These are phyloP conservation scores for Aspergillus sp. DNA, from an alignment of 2,329 filamentous ascomycete species.

Conservation along the genomic window DNA sequence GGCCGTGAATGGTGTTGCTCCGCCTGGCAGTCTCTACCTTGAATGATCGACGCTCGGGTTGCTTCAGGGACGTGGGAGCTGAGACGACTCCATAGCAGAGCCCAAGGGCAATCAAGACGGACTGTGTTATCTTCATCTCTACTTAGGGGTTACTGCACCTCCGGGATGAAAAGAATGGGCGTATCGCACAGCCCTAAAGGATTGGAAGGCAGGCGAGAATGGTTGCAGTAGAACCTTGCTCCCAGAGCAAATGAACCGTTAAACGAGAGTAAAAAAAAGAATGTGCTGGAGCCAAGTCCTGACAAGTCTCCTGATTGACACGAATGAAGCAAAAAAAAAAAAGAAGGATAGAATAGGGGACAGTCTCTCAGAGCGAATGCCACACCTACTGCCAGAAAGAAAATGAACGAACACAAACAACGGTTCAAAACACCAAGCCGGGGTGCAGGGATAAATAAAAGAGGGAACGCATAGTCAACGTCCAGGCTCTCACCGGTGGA, in stretches of 20 bases:
- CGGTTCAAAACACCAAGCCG: conserved; percentile 3
- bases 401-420: conserved; percentile 4
- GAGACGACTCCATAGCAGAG: conserved; percentile 35
- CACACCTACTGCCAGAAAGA: conserved; percentile 8
- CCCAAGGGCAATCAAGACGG: conserved; percentile 28
- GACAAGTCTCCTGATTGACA: conserved; percentile 15
- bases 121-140: conserved; percentile 31
- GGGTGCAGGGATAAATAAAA: conserved; percentile 1
- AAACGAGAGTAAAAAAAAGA: conserved; percentile 14
- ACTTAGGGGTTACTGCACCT: neutral
- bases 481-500: neutral
- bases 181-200: neutral
- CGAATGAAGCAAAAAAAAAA: conserved; percentile 9
- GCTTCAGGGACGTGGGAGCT: conserved; percentile 27
- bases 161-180: conserved; percentile 4
- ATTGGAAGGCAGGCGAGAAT: neutral
- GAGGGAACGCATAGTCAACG: neutral
- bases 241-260: conserved; percentile 1
- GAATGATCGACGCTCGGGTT: conserved; percentile 51
- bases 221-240: neutral
- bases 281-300: conserved; percentile 22
- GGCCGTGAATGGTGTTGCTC: conserved; percentile 60
- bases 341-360: conserved; percentile 10
- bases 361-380: conserved; percentile 14
- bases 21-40: conserved; percentile 60